Percentiles rank a stretch among this genome's conserved stretches.
phyloP scores from a whole-genome alignment of 2,329 filamentous ascomycete species.

The Fusarium pseudograminearum region DNA sequence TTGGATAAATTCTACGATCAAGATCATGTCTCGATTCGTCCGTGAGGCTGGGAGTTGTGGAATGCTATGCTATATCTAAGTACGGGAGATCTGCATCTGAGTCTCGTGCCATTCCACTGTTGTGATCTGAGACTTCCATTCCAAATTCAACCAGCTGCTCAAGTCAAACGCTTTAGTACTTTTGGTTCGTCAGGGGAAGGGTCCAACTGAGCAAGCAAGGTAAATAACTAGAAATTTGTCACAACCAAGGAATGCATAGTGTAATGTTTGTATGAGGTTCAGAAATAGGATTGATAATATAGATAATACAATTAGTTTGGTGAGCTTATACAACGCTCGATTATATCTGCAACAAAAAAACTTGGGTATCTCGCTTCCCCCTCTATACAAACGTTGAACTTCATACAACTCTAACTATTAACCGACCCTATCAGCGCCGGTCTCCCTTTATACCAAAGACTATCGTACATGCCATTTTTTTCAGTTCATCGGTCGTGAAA shows the following conservation, averaged over 20 bases:
- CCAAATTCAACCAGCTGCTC: background rate
- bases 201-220: background rate
- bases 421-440: conserved; percentile 7
- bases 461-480: background rate
- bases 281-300: background rate
- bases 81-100: conserved; percentile 4
- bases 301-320: conserved; percentile 2
- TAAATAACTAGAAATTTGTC: background rate
- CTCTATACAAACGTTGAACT: background rate
- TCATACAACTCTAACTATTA: background rate
- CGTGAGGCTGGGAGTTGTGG: background rate
- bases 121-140: background rate
- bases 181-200: background rate
- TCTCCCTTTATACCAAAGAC: background rate
- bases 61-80: conserved; percentile 7
- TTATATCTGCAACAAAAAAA: background rate
- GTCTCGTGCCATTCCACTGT: background rate
- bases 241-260: background rate
- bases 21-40: conserved; percentile 7
- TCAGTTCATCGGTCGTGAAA: conserved; percentile 16
- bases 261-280: background rate
- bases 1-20: background rate
- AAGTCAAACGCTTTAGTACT: background rate
- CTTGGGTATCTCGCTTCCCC: conserved; percentile 21
- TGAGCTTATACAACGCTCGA: background rate